phyloP scores from a whole-genome alignment of 2,329 filamentous ascomycete species.

The Aspergillus sojae region DNA sequence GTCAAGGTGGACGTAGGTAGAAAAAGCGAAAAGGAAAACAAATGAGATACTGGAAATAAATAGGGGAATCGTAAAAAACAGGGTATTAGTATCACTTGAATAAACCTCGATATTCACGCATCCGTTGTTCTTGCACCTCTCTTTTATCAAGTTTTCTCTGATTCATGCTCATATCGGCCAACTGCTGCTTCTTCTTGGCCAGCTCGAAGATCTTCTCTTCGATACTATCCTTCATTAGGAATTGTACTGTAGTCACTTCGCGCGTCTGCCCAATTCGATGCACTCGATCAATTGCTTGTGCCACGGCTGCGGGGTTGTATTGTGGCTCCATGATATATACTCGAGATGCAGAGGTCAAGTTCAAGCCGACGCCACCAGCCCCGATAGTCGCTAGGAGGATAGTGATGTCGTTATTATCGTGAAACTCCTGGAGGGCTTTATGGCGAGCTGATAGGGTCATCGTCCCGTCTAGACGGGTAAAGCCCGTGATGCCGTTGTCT shows the following conservation, averaged over 20 bases:
- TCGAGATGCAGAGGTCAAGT: constrained; percentile 80
- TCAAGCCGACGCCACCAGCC: constrained; percentile 88
- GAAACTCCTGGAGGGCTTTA: constrained; percentile 75
- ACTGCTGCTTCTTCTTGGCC: constrained; percentile 88
- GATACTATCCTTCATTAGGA: constrained; percentile 87
- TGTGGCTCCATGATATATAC: constrained; percentile 99
- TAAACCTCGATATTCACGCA: constrained; percentile 63
- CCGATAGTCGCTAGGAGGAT: constrained; percentile 91
- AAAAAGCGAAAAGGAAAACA: neutral
- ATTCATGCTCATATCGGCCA: constrained; percentile 86
- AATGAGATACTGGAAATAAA: neutral
- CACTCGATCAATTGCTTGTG: constrained; percentile 91
- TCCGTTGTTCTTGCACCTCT: constrained; percentile 66
- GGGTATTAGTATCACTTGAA: constrained; percentile 47
- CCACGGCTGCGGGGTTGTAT: constrained; percentile 93
- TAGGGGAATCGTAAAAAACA: constrained; percentile 1
- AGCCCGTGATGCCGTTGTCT: constrained; percentile 55
- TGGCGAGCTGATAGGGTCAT: constrained; percentile 78
- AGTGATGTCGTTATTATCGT: constrained; percentile 68
- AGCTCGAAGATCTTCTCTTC: constrained; percentile 91
- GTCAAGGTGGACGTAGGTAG: neutral
- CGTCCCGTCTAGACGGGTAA: constrained; percentile 83
- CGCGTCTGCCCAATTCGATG: constrained; percentile 88
- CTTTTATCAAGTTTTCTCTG: constrained; percentile 60
- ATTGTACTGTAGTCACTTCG: constrained; percentile 83